Conservation (phyloP, 2,329 filamentous ascomycete genomes). For the Penicillium olsonii region DNA sequence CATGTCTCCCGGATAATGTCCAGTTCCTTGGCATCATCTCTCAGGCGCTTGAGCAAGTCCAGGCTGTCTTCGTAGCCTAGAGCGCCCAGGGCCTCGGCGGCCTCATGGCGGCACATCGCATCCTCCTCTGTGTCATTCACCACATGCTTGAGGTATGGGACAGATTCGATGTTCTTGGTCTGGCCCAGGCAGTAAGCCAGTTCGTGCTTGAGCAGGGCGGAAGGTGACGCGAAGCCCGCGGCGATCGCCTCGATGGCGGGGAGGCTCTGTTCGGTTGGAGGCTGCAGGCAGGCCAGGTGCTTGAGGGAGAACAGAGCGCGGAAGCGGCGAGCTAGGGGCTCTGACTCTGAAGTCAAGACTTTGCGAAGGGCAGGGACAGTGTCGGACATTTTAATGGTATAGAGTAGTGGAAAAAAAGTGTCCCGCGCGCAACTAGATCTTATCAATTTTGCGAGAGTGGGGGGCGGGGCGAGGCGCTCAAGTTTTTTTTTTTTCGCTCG, state of each 20-base stretch:
- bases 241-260: constrained; percentile 79
- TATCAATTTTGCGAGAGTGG: constrained; percentile 44
- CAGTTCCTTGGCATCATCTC: constrained; percentile 74
- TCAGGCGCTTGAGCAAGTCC: constrained; percentile 69
- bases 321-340: constrained; percentile 84
- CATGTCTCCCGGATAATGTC: constrained; percentile 91
- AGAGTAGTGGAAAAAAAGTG: constrained; percentile 6
- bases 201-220: constrained; percentile 92
- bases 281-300: constrained; percentile 74
- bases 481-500: constrained; percentile 7
- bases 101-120: constrained; percentile 93
- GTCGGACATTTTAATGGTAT: constrained; percentile 31
- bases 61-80: constrained; percentile 75
- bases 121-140: constrained; percentile 81
- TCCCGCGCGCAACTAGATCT: too few species aligned
- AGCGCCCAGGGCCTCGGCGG: constrained; percentile 90
- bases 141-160: constrained; percentile 71
- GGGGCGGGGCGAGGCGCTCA: constrained; percentile 29
- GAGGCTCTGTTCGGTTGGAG: constrained; percentile 58
- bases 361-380: constrained; percentile 58
- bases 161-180: constrained; percentile 73
- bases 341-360: constrained; percentile 76
- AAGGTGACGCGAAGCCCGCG: constrained; percentile 79
- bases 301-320: constrained; percentile 97
- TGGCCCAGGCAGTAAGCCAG: constrained; percentile 96